A percentile compares a stretch with the other conserved stretches of the same genome.
phyloP scores from a whole-genome alignment of 1,139 yeast species.

The Meyerozyma sp. region DNA sequence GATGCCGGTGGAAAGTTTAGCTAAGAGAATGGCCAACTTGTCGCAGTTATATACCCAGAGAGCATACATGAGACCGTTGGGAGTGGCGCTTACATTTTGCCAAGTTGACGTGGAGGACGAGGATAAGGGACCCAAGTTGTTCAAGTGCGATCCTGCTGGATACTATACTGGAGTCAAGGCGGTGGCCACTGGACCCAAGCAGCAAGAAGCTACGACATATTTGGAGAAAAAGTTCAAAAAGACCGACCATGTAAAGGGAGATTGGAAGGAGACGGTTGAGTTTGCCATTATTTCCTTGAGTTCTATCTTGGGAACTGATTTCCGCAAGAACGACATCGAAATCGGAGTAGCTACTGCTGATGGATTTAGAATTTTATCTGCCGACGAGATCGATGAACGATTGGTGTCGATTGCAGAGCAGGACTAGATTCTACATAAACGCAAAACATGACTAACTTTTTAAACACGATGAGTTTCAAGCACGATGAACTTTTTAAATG shows the following conservation, averaged over 20 bases:
- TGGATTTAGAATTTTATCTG: slow-evolving; percentile 65
- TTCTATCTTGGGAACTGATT: slow-evolving; percentile 85
- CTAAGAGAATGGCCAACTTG: slow-evolving; percentile 92
- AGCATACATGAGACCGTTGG: slow-evolving; percentile 98
- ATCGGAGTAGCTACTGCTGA: slow-evolving; percentile 78
- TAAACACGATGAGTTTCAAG: no score
- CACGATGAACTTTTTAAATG: background rate
- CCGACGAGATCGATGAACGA: slow-evolving; percentile 91
- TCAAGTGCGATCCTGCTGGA: slow-evolving; percentile 97
- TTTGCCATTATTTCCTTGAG: slow-evolving; percentile 82
- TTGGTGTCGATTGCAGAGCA: slow-evolving; percentile 92
- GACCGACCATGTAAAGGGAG: slow-evolving; percentile 66
- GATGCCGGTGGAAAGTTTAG: slow-evolving; percentile 91
- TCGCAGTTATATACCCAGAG: slow-evolving; percentile 95
- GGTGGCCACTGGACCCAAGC: slow-evolving; percentile 94
- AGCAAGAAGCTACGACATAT: slow-evolving; percentile 88
- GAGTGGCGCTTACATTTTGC: slow-evolving; percentile 85
- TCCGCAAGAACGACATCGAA: slow-evolving; percentile 88
- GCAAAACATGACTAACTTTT: background rate
- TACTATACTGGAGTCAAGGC: slow-evolving; percentile 91
- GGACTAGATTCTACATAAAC: slow-evolving; percentile 47
- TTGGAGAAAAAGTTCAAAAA: slow-evolving; percentile 90
- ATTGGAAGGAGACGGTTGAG: slow-evolving; percentile 87
- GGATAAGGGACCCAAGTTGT: slow-evolving; percentile 83
- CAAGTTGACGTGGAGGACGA: slow-evolving; percentile 69